Evolutionary conservation across 2,329 filamentous ascomycete species (phyloP).

Genomic region (Blumeriella jaapii): DNA sequence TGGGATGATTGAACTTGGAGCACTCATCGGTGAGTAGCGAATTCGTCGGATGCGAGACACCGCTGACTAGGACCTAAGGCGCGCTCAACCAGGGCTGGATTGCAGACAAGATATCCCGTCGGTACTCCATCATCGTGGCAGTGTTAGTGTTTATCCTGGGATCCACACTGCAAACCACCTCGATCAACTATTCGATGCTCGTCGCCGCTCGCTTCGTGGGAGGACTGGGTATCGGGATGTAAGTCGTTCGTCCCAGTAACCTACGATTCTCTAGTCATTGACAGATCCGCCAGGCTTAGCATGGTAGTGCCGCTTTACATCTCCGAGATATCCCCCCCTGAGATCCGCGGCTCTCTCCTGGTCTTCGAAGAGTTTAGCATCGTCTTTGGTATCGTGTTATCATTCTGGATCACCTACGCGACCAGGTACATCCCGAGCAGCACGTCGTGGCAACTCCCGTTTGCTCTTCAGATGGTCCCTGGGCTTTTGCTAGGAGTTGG

Average conservation of each 20-base stretch:
- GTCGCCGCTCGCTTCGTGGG: conserved; percentile 36
- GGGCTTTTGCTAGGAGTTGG: conserved; percentile 34
- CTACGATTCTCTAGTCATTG: not conserved
- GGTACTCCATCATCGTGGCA: conserved; percentile 40
- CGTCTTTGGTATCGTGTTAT: conserved; percentile 40
- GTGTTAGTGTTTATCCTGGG: conserved; percentile 40
- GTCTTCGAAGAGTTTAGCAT: conserved; percentile 53
- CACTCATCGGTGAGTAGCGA: not conserved
- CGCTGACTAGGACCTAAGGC: conserved; percentile 12
- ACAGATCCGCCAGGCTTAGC: not conserved
- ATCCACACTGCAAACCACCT: conserved; percentile 38
- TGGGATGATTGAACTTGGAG: conserved; percentile 1
- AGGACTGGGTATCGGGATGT: conserved; percentile 37
- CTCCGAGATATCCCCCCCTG: conserved; percentile 43
- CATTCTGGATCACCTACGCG: conserved; percentile 36
- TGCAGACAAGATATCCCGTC: conserved; percentile 40
- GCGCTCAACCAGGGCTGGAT: conserved; percentile 37
- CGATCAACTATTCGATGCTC: conserved; percentile 39
- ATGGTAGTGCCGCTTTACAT: conserved; percentile 32
- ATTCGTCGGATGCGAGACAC: no score
- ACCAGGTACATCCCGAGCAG: conserved; percentile 16
- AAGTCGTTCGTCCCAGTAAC: conserved; percentile 20
- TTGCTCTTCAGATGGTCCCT: conserved; percentile 35
- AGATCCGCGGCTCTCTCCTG: conserved; percentile 51
- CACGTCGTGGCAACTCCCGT: conserved; percentile 34